Evolutionary conservation across 441 rosid genomes (phyloP), one percentile per base, ranked within the genome.

Genomic region (Erodium chrysanthum): DNA sequence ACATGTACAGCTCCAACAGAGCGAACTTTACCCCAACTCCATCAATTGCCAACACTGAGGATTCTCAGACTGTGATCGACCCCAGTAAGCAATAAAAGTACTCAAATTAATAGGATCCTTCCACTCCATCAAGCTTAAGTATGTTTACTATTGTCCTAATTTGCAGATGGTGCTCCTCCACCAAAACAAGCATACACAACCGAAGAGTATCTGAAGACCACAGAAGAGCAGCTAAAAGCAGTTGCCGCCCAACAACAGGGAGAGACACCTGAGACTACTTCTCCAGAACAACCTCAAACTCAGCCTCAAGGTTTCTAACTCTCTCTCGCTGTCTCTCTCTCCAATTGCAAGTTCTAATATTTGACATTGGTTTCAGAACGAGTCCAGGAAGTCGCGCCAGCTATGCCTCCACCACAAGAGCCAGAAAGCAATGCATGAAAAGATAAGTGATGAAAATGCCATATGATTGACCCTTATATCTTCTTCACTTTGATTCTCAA

Each of bases 211-310:
- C 78, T 85, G 74, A 89, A 84, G 85, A 54, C 88, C 70, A 85
- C 96, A 1, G 96, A 93, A 68, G 92, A 88, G 75, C 96, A 89
- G 77, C 84, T 88, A 46, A 84, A 89, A 75, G 83, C 85, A 77
- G 67, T 79, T 0, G 81, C 84, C 65, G 64, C 70, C 8, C 74
- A 69, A 60, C 74, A 69, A 60, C 75, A 73, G 70, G 70, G 5
- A 18, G 58, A n/a, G 58, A 15, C 58, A 6, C 58, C 58, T 17
- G 80, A 69, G 64, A 54, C 76, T 20, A 44, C 79, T 15, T 56
- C 83, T 35, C 52, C 73, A 0, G 75, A 4, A 31, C 81, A 81
- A 72, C 73, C 83, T 63, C 75, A 68, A 50, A 62, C 66, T 77
- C 78, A 75, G 75, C 65, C 77, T 65, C 82, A 73, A 72, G 84